Base-by-base conservation (phyloP, 371 early-diverging fungal species). In the Haplosporangium sp. region DNA sequence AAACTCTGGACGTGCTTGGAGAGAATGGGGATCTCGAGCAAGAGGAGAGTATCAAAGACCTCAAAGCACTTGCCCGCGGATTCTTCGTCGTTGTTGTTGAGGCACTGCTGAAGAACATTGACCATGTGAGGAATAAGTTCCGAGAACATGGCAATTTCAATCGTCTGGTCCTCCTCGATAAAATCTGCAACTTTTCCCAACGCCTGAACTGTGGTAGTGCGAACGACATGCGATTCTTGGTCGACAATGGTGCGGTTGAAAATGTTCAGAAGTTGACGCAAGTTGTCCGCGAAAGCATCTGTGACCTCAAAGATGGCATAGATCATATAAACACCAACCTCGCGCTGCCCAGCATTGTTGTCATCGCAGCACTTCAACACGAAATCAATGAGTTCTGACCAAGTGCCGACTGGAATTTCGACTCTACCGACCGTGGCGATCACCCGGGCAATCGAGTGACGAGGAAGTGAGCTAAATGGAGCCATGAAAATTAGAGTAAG, bases 401-500 rank as follows among this genome's bases (percentile, higher is more conserved):
- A 97, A 50, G 85, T 84, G 59, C 89, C 86, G 55, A 89, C 82
- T 5, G 92, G 91, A 16, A 96, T 80, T 74, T 96, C 97, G 18
- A 91, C 81, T 68, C 92, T 87, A 40, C 96, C 97, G 43, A 95
- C 88, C 11, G 94, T 91, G 18, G 96, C 91, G 45, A 96, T 95
- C 13, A 92, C 95, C 54, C 94, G 93, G 38, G 95, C 94, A 61
- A 91, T 84, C 36, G 93, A 84, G 71, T 95, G 92, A 55, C 95
- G 92, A 16, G 91, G 89, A 57, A 91, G 86, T 29, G 87, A 84
- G 55, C 94, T 95, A 68, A 29, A 47, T 41, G 45, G 48, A 29
- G 14, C 7, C 45, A 62, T 9, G 43, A 40, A 42, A 38, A 13
- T 45, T 4, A 63, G 4, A 20, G 13, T 54, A 40, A 10, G 3